Evolutionary conservation across 2,329 filamentous ascomycete species (phyloP), one percentile per base, ranked within the genome.

Genomic region (Geosmithia putterillii): DNA sequence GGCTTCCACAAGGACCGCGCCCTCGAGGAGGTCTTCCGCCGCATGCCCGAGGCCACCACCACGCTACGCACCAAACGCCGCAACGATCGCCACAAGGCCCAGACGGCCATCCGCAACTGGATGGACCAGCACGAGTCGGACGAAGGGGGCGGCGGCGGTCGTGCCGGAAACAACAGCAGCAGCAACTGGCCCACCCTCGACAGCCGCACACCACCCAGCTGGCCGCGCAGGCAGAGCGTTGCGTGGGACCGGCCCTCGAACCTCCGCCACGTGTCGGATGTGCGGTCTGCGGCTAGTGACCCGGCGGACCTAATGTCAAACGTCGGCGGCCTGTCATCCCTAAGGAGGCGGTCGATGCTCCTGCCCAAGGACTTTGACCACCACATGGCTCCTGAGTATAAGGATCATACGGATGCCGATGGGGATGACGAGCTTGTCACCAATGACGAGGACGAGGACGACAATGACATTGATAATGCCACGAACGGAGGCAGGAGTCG

Each of bases 1-100:
- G 92, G 88, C 1, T 90, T 83, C 53, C 85, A 90, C 52, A 94
- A 95, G 55, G 89, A 95, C 52, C 81, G 80, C 43, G 89, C 87
- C 7, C 66, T 96, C 19, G 90, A 95, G 50, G 89, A 95, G 56
- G 87, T 96, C 0, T 96, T 96, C 58, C 75, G 86, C 47, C 70
- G 76, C 17, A 77, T 79, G 0, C 86, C 84, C 22, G 81, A 82
- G 46, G 10, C 28, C 15, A 69, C 76, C 41, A 73, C 73, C 7
- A 70, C 77, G 2, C 63, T 81, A 43, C 71, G 74, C 17, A 79
- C 73, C 2, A 73, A 76, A 40, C 70, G 73, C 41, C 71, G 74
- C 42, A 70, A 76, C 22, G 81, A 86, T 50, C 74, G 80, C 47
- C 75, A 77, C 34, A 83, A 88, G 57, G 86, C 83, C 1, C 83